These are phyloP conservation scores for Diaporthe longicolla DNA, from an alignment of 2,329 filamentous ascomycete species.

Conservation along the genomic window DNA sequence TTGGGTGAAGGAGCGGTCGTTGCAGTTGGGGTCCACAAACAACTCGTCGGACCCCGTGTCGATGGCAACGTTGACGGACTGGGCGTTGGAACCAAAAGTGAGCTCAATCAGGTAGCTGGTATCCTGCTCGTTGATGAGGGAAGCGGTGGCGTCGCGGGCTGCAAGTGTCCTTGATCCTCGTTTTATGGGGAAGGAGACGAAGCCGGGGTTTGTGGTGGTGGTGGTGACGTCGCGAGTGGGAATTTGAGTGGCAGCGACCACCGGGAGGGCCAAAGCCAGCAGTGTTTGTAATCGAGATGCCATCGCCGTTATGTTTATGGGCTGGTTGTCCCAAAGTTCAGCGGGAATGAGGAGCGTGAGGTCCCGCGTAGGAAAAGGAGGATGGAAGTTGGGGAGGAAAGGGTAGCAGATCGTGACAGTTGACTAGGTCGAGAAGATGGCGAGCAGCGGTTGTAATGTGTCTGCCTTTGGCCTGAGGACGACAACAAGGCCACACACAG, in stretches of 20 bases:
- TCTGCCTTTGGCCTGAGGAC: neutral
- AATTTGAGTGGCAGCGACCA: constrained; percentile 8
- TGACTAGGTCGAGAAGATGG: neutral
- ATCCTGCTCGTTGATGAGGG: constrained; percentile 40
- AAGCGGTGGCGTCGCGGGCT: constrained; percentile 38
- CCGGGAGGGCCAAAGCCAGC: constrained; percentile 41
- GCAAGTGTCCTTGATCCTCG: constrained; percentile 37
- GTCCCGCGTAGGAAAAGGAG: too few species aligned
- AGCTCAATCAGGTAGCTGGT: constrained; percentile 48
- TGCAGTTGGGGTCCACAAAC: constrained; percentile 72
- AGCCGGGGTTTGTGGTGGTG: constrained; percentile 33
- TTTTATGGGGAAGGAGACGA: constrained; percentile 42
- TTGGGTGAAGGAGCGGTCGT: constrained; percentile 55
- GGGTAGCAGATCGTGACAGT: neutral
- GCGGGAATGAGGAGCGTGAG: too few species aligned
- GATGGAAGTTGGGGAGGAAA: neutral
- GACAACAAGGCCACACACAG: constrained; percentile 6
- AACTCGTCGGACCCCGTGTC: constrained; percentile 70
- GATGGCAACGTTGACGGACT: constrained; percentile 63
- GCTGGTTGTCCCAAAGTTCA: neutral
- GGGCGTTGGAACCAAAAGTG: constrained; percentile 64
- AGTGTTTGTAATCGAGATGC: constrained; percentile 23
- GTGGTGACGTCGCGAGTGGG: constrained; percentile 34
- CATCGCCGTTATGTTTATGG: neutral
- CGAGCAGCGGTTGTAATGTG: neutral